Evolutionary conservation across 2,329 filamentous ascomycete genomes (phyloP).

Genomic region (Diaporthe citriasiana): DNA sequence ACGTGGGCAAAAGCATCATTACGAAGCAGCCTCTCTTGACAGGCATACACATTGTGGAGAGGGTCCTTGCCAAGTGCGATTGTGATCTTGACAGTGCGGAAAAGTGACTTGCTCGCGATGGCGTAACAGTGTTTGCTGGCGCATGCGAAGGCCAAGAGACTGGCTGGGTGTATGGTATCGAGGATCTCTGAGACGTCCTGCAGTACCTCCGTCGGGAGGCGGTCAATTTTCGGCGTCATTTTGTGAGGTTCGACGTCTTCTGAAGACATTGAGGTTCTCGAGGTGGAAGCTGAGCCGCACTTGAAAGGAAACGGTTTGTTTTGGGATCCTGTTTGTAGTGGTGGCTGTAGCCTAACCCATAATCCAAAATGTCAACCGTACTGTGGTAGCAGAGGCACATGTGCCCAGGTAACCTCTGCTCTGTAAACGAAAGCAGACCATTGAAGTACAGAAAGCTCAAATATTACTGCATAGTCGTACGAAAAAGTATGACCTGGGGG

Average conservation of each 20-base stretch:
- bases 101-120: constrained; percentile 29
- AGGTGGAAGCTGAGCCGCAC: too few species aligned
- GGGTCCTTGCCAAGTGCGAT: background rate
- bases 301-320: too few species aligned
- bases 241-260: background rate
- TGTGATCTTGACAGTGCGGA: constrained; percentile 30
- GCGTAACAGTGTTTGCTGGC: constrained; percentile 19
- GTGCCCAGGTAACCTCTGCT: too few species aligned
- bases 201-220: constrained; percentile 7
- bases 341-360: too few species aligned
- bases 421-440: too few species aligned
- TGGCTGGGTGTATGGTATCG: constrained; percentile 19
- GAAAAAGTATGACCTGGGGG: too few species aligned
- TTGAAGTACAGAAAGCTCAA: too few species aligned
- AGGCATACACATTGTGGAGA: constrained; percentile 5
- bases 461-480: too few species aligned
- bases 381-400: too few species aligned
- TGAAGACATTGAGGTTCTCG: too few species aligned
- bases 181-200: constrained; percentile 11
- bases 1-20: constrained; percentile 26
- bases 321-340: too few species aligned
- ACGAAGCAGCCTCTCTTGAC: constrained; percentile 9
- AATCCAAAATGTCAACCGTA: too few species aligned
- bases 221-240: background rate
- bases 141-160: constrained; percentile 33